phyloP scores from a whole-genome alignment of 129 eudicot genomes.

The Apium graveolens region DNA sequence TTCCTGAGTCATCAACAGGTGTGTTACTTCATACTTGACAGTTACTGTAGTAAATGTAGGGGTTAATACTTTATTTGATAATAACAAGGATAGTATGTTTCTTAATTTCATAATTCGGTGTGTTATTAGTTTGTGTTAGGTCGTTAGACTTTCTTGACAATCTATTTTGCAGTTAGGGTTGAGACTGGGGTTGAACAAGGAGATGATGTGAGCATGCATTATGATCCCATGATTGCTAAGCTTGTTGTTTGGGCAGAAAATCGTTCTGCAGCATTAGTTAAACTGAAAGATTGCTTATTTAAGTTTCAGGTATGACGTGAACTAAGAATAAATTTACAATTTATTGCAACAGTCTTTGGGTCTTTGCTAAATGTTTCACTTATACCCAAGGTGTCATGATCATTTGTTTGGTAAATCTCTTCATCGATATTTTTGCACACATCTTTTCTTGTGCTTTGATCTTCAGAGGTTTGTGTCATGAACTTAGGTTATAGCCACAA shows the following conservation, averaged over 20 bases:
- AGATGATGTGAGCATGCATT: slow-evolving; percentile 95
- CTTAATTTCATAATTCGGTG: background rate
- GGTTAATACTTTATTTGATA: background rate
- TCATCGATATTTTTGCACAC: background rate
- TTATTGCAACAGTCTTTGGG: background rate
- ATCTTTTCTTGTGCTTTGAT: background rate
- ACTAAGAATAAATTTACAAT: slow-evolving; percentile 9
- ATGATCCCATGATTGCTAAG: slow-evolving; percentile 99
- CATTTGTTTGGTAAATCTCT: background rate
- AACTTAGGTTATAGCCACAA: background rate
- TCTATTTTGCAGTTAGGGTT: slow-evolving; percentile 59
- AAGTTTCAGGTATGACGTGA: slow-evolving; percentile 65
- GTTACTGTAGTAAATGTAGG: slow-evolving; percentile 7
- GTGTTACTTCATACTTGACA: slow-evolving; percentile 8
- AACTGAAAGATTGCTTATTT: slow-evolving; percentile 75
- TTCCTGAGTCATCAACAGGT: slow-evolving; percentile 76
- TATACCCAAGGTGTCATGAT: slow-evolving; percentile 3
- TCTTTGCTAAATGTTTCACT: slow-evolving; percentile 14
- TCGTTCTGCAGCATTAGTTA: slow-evolving; percentile 74
- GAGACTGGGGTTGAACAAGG: slow-evolving; percentile 99
- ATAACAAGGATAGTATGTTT: background rate
- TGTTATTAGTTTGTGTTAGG: background rate
- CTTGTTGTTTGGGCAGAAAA: slow-evolving; percentile 96
- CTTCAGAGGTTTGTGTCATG: background rate
- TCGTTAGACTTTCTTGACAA: background rate